Base-by-base conservation (phyloP, 176 grass and related monocot genomes). In the Oryza longistaminata region DNA sequence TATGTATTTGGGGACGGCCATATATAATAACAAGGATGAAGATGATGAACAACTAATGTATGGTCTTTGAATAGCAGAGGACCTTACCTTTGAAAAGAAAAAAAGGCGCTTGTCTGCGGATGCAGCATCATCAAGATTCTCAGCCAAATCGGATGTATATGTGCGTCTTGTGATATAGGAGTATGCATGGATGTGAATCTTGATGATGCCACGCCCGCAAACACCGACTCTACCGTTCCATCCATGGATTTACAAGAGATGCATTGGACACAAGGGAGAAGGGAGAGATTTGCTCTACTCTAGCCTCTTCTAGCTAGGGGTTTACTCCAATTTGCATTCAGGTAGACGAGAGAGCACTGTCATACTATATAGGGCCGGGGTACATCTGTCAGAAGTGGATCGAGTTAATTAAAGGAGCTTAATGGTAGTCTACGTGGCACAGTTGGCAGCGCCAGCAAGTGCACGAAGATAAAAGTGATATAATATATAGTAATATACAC, bases 41-140 rank as follows among this genome's bases (percentile, higher is more conserved):
- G 8, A 24, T 43, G 42, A 43, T 43, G 42, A 43, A 43, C 40
- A 42, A 42, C 9, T 21, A n/a, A 60, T n/a, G 6, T n/a, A n/a
- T n/a, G 55, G 2, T 1, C 21, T 61, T 55, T 55, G 52, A 55
- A 43, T 43, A 43, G 9, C 9, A 43, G 42, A 43, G 10, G 7
- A 11, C 2, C 42, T 43, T 43, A 43, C 42, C 42, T 43, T 43
- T 43, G 9, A 43, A 43, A 43, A 37, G 6, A 37, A 37, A 37
- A 37, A 43, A 43, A 42, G 91, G 92, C 79, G 85, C 81, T 85
- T 94, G 81, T 89, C 80, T 85, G 89, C 87, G 43, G 87, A 94
- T 89, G 89, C 92, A 94, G 89, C 92, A 94, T 94, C 92, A 94
- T 94, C 89, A 94, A 91, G 92, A 94, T 94, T 91, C 87, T 89